Evolutionary conservation across 2,329 filamentous ascomycete species (phyloP), one percentile per base, ranked within the genome.

Genomic region (Claviceps sp.): DNA sequence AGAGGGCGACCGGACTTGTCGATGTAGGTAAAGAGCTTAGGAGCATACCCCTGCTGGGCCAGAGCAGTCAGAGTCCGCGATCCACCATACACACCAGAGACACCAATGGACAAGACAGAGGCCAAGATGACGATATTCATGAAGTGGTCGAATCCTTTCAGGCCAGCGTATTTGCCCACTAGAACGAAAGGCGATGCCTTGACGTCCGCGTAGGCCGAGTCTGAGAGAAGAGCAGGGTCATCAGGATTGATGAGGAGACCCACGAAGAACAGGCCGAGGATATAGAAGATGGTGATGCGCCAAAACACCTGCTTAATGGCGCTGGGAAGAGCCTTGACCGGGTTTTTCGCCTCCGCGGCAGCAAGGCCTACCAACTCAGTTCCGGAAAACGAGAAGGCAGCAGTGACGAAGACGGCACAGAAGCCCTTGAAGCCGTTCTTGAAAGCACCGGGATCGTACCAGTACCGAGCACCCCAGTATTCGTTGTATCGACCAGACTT

Each of bases 221-320:
- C 37, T 2, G 53, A 53, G 79, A 73, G 66, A 1, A 83, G 70
- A 34, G 67, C 64, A 0, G 58, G 44, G 40, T 79, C 76, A 22
- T 70, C 62, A 48, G 70, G 72, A 49, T 65, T 63, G 40, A 78
- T 65, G 4, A 78, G 62, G 11, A 79, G 67, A 13, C 76, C 75
- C 16, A 78, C 70, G 13, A 77, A 72, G 50, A 75, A 68, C 14
- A 79, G 69, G 40, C 74, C 74, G 2, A 78, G 64, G 46, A 78
- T 65, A 55, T 79, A 79, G 56, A 79, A 79, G 57, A 78, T 62
- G 0, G 72, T 76, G 54, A 78, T 77, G 57, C 76, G 74, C 75
- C 75, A 78, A 54, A 78, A 78, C 37, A 78, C 86, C 63, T 94
- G 88, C 71, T 93, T 93, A 61, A 91, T 83, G 4, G 89, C 89